phyloP scores from a whole-genome alignment of 2,329 filamentous ascomycete genomes.

The Ophiocordyceps camponoti-saundersi region DNA sequence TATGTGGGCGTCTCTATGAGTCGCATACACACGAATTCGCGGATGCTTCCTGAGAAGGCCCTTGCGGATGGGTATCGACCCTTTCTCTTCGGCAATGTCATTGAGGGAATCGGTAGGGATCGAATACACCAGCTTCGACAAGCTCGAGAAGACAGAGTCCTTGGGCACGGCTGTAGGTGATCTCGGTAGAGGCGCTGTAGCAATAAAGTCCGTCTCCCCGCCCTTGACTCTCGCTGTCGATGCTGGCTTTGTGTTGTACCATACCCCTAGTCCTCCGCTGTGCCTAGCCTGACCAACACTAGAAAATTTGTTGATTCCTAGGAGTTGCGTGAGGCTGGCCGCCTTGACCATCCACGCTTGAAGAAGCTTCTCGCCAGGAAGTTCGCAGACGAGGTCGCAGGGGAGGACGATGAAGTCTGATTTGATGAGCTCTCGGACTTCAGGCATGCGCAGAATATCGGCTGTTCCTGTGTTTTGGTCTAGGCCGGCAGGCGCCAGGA shows the following conservation, averaged over 20 bases:
- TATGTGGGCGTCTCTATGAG: constrained; percentile 79
- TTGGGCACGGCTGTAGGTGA: constrained; percentile 27
- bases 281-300: constrained; percentile 22
- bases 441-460: constrained; percentile 68
- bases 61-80: constrained; percentile 57
- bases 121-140: constrained; percentile 69
- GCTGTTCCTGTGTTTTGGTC: constrained; percentile 79
- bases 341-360: constrained; percentile 88
- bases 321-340: constrained; percentile 46
- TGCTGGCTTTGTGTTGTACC: constrained; percentile 70
- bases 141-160: constrained; percentile 46
- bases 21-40: constrained; percentile 62
- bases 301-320: constrained; percentile 28
- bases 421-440: constrained; percentile 62
- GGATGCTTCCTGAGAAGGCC: constrained; percentile 60
- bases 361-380: constrained; percentile 65
- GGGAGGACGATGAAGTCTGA: constrained; percentile 82
- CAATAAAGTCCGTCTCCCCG: constrained; percentile 86
- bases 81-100: constrained; percentile 62
- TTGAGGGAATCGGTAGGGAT: constrained; percentile 82
- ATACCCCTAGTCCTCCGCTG: constrained; percentile 73
- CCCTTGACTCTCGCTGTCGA: constrained; percentile 60
- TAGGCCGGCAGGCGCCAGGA: constrained; percentile 60
- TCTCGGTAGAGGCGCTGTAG: constrained; percentile 49
- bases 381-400: constrained; percentile 83